Base-by-base conservation (phyloP, 495 filamentous ascomycete genomes). In the Aspergillus saccharolyticus region DNA sequence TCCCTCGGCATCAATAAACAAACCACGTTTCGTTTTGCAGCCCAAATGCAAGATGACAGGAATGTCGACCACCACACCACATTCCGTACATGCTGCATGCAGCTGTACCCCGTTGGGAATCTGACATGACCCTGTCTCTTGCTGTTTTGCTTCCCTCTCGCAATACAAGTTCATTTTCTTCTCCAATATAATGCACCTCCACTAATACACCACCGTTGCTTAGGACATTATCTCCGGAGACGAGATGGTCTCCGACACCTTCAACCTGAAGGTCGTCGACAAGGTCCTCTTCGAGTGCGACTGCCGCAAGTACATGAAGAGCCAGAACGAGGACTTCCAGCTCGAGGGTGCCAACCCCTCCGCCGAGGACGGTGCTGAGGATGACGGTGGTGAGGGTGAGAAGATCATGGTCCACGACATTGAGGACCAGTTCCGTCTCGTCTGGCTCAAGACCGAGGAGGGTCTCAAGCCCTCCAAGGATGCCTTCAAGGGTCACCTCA, bases 301-400 rank as follows among this genome's bases (percentile, higher is more conserved):
- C 74, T 96, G 94, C 78, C 80, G 79, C 66, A 96, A 90, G 85
- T 89, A 96, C 75, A 81, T 84, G 19, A 79, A 86, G 73, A 89
- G 85, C 57, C 81, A 71, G 48, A 68, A 66, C 66, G 88, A 91
- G 62, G 73, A 87, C 61, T 84, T 96, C 74, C 78, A 87, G 85
- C 91, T 97, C 67, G 96, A 85, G 69, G 94, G 94, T 73, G 95
- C 91, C 78, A 98, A 97, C 78, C 89, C 94, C 57, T 97, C 94
- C 57, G 91, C 94, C 60, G 94, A 97, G 79, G 94, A 86, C 65
- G 85, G 70, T 53, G 90, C 86, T 20, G 92, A 93, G 42, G 91
- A 92, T 20, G 92, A 92, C 54, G 67, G 67, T 56, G 71, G 74
- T 55, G 71, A 87, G 71, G 70, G 67, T 52, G 71, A 65, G 58